phyloP scores from a whole-genome alignment of 108 stramenopile genomes.

The Cyclotella atomus region DNA sequence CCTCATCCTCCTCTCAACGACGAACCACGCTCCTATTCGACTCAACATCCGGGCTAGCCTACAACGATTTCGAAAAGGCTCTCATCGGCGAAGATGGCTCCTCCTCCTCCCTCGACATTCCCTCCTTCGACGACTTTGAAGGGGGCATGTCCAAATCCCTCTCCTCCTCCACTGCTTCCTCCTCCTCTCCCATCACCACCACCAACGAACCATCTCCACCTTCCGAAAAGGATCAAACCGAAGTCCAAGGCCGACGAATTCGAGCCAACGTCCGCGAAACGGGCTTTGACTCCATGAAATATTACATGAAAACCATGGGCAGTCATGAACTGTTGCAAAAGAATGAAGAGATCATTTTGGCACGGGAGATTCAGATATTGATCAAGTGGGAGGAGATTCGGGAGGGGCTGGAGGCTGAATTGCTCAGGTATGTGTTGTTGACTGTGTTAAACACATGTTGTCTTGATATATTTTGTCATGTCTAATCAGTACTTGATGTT shows the following conservation, averaged over 20 bases:
- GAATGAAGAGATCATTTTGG: slow-evolving; percentile 88
- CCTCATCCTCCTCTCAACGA: too few species aligned
- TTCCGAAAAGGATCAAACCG: neutral
- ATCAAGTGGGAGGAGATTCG: slow-evolving; percentile 79
- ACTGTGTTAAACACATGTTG: neutral
- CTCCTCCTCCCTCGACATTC: neutral
- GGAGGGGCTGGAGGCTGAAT: slow-evolving; percentile 69
- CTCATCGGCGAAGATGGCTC: neutral
- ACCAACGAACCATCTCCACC: neutral
- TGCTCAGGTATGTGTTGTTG: slow-evolving; percentile 57
- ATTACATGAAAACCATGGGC: slow-evolving; percentile 88
- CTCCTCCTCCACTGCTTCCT: too few species aligned
- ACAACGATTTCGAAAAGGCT: slow-evolving; percentile 5
- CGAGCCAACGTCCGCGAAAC: slow-evolving; percentile 76
- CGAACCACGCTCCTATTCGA: too few species aligned
- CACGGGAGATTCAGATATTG: slow-evolving; percentile 85
- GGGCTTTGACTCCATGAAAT: slow-evolving; percentile 79
- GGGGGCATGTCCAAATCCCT: neutral
- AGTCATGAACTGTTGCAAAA: slow-evolving; percentile 87
- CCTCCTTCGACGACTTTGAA: slow-evolving; percentile 3
- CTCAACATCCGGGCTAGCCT: neutral
- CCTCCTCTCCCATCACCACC: neutral
- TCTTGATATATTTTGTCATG: neutral
- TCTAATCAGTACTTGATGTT: neutral
- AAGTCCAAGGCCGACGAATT: slow-evolving; percentile 50